Evolutionary conservation across 2,329 filamentous ascomycete genomes (phyloP).

Genomic region (Alternaria brassicicola): DNA sequence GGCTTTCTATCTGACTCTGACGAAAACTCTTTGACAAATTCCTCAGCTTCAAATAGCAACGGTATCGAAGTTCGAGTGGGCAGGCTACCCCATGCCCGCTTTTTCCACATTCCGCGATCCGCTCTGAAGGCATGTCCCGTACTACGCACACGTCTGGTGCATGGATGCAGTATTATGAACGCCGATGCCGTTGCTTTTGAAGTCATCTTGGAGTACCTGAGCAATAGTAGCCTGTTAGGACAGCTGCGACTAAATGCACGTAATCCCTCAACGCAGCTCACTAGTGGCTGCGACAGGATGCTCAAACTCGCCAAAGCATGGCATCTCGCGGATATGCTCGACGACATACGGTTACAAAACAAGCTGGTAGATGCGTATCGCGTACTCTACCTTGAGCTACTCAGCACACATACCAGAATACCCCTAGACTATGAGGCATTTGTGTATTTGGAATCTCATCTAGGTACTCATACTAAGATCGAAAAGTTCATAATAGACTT

Average conservation of each 20-base stretch:
- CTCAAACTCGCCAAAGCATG: conserved; percentile 23
- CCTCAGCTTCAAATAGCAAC: neutral
- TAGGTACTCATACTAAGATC: conserved; percentile 15
- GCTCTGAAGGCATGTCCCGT: neutral
- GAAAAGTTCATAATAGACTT: conserved; percentile 27
- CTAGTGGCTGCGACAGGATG: conserved; percentile 4
- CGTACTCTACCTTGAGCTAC: conserved; percentile 5
- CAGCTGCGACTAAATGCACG: neutral
- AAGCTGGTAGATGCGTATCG: conserved; percentile 19
- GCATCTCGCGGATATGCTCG: conserved; percentile 19
- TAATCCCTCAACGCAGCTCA: conserved; percentile 11
- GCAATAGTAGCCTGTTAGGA: neutral
- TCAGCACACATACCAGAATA: conserved; percentile 1
- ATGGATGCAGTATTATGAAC: conserved; percentile 9
- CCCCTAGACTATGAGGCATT: conserved; percentile 8
- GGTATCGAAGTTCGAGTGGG: conserved; percentile 9
- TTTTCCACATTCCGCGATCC: neutral
- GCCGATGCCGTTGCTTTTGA: conserved; percentile 11
- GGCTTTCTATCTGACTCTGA: neutral
- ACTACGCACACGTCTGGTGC: neutral
- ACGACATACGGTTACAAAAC: conserved; percentile 15
- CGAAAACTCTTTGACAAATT: neutral
- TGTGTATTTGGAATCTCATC: conserved; percentile 7
- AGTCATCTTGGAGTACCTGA: conserved; percentile 7
- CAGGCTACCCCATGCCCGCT: neutral